Base-by-base conservation (phyloP, 106 monocot species). In the Acanthochlamys bracteata region DNA sequence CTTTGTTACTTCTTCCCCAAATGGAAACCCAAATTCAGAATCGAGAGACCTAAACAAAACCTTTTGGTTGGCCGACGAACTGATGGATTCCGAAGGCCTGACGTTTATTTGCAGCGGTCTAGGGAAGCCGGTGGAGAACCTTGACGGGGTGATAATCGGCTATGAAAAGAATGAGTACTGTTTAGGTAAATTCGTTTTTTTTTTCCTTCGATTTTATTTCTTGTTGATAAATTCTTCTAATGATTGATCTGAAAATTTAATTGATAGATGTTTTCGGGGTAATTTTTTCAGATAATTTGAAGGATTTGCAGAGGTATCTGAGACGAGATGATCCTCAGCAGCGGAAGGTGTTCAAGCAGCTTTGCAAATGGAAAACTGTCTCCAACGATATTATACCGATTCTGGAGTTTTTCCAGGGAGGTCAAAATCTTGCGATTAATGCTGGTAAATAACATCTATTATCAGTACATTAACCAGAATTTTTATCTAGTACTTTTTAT, bases 341-440 rank as follows among this genome's bases (percentile, higher is more conserved):
- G 51, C 71, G 98, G 25, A 66, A 80, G 17, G 88, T 98, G 8
- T 98, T 92, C 92, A 88, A 83, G 57, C 92, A 92, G 88, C 67
- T 89, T 20, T 98, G 98, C 78, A 98, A 85, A 55, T 92, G 91
- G 92, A 88, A 83, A 40, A 83, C 74, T 4, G 91, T 89, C 14
- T 81, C 85, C 25, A 71, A 60, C 0, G 83, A 92, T 77, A 42
- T 92, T 22, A 76, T 98, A 20, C 92, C 96, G 10, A 76, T 89
- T 24, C 71, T 92, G 19, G 88, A 98, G 59, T 49, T 42, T 57
- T 67, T 77, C 65, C 98, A 83, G 59, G 66, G 19, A 17, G 98
- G 92, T 25, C 70, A 77, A 9, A 81, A 81, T 79, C 55, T 95
- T 64, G 78, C 84, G 27, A 76, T 90, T 39, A 84, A 66, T 57